Evolutionary conservation across 192 early-diverging fungal species (phyloP).

Genomic region (Backusella tarrabulga): DNA sequence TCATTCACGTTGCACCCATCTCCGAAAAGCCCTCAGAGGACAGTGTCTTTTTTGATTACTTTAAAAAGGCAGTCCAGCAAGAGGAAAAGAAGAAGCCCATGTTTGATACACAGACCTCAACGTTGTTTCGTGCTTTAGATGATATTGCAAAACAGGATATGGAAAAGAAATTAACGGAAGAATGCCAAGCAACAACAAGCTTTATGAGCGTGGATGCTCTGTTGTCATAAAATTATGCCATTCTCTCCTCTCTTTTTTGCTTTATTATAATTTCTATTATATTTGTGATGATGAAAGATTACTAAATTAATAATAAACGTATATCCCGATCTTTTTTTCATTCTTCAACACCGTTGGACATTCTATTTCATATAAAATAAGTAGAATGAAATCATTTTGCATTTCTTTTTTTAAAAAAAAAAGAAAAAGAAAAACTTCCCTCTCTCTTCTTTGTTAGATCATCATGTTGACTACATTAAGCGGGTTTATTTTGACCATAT

Average conservation of each 20-base stretch:
- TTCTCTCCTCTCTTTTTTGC: not conserved
- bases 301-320: not conserved
- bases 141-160: not conserved
- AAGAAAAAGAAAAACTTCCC: not conserved
- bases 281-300: too few relatives aligned
- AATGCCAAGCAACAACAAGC: not conserved
- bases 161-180: not conserved
- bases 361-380: not conserved
- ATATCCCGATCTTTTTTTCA: not conserved
- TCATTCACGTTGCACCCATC: not conserved
- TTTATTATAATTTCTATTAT: too few relatives aligned
- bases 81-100: not conserved
- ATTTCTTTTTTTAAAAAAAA: not conserved
- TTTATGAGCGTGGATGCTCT: not conserved
- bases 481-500: not conserved
- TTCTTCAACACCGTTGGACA: not conserved
- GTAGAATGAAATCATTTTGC: not conserved
- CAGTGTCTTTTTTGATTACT: not conserved
- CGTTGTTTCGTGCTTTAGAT: not conserved
- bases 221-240: not conserved
- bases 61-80: not conserved
- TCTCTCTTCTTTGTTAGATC: not conserved
- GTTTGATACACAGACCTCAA: not conserved
- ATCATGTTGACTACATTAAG: not conserved
- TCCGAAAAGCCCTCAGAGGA: not conserved